Percentiles rank a stretch among this genome's conserved stretches.
Conservation (phyloP, 2,329 filamentous ascomycete species). For the Aspergillus unguis region DNA sequence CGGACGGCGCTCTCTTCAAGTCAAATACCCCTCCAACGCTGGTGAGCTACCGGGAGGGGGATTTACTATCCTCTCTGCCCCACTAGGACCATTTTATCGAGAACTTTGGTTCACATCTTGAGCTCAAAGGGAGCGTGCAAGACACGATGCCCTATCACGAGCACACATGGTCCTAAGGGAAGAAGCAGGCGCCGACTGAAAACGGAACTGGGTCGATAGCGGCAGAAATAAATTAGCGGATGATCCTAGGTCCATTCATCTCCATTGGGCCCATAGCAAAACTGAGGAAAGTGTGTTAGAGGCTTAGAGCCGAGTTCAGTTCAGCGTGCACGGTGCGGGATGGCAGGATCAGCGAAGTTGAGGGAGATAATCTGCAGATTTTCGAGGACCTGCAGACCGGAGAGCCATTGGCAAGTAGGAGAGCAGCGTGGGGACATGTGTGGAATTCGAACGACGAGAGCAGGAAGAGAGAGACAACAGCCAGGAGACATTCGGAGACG, state of each 20-base stretch:
- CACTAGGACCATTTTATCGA: constrained; percentile 18
- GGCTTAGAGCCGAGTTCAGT: constrained; percentile 3
- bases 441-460: constrained; percentile 11
- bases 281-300: not conserved
- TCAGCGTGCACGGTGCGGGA: constrained; percentile 1
- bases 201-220: constrained; percentile 8
- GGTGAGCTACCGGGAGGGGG: constrained; percentile 6
- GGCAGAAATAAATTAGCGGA: constrained; percentile 8
- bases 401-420: constrained; percentile 17
- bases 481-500: constrained; percentile 3
- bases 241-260: constrained; percentile 6
- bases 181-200: constrained; percentile 5
- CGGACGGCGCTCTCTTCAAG: constrained; percentile 20
- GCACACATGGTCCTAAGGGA: constrained; percentile 30
- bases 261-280: constrained; percentile 9
- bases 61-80: constrained; percentile 13
- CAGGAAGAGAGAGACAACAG: constrained; percentile 1
- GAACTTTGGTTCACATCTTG: constrained; percentile 12
- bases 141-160: constrained; percentile 30
- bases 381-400: constrained; percentile 5
- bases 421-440: constrained; percentile 19
- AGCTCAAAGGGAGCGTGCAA: constrained; percentile 4
- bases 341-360: not conserved
- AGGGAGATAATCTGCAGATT: constrained; percentile 5
- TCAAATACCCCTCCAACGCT: constrained; percentile 14